Conservation (phyloP, 441 rosid species). For the Hypseocharis bilobata region DNA sequence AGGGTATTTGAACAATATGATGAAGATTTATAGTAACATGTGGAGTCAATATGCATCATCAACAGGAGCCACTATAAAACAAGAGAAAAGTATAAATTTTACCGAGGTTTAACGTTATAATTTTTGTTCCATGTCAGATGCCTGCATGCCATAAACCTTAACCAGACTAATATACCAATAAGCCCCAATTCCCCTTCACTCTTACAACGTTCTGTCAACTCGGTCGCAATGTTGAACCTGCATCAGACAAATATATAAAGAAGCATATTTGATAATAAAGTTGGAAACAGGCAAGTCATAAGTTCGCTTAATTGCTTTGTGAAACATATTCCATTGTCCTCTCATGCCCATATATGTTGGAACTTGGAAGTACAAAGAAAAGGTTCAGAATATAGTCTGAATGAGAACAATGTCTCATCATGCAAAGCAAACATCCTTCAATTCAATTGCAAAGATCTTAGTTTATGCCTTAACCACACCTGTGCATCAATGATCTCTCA, state of each 20-base stretch:
- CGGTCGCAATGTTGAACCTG: conserved; percentile 62
- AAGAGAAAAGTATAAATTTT: conserved; percentile 13
- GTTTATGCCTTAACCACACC: conserved; percentile 32
- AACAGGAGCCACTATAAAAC: background rate
- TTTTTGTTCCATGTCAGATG: conserved; percentile 64
- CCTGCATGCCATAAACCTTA: conserved; percentile 56
- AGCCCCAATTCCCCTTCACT: conserved; percentile 48
- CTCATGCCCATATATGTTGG: background rate
- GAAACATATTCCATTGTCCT: background rate
- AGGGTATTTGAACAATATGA: background rate
- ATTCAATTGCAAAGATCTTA: conserved; percentile 6
- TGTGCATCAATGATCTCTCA: conserved; percentile 64
- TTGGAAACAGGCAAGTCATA: conserved; percentile 9
- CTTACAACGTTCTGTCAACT: conserved; percentile 47
- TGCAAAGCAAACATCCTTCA: background rate
- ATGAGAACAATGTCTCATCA: conserved; percentile 1
- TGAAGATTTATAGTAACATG: background rate
- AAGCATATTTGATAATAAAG: conserved; percentile 13
- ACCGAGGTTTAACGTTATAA: conserved; percentile 71
- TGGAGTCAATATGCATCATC: background rate
- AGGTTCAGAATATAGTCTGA: background rate
- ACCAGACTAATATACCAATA: conserved; percentile 54
- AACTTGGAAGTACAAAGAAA: background rate
- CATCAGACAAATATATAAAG: conserved; percentile 17
- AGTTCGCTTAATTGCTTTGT: conserved; percentile 10